Evolutionary conservation across 2,329 filamentous ascomycete species (phyloP), one percentile per base, ranked within the genome.

Genomic region (Aotearoamyces nothofagi): DNA sequence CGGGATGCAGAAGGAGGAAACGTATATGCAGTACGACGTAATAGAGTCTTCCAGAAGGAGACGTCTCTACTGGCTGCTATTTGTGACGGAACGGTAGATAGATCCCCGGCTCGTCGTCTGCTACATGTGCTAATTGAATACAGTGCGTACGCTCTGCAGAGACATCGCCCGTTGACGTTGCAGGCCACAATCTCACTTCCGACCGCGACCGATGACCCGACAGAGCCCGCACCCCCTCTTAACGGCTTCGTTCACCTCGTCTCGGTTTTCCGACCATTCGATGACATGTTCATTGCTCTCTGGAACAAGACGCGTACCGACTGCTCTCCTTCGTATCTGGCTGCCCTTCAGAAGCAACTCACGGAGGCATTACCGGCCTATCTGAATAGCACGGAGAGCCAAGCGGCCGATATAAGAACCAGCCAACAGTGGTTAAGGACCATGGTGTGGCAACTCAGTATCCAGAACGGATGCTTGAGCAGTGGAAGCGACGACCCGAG

Each of bases 11-110:
- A 69, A 69, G 47, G 72, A 77, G 42, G 65, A 70, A 13, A 57
- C 63, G 6, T 83, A 81, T 45, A 40, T 61, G 24, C 61, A 67
- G 30, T 66, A 66, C 39, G 67, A 70, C 37, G 52, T 55, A 4
- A 51, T 67, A 11, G 77, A 82, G 33, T 63, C 67, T 1, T 65
- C 72, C 13, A 64, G 74, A 36, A 64, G 67, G 39, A 61, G 78
- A 32, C 65, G 77, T 17, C 56, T 83, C 0, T 84, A 74, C 45
- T 84, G 78, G 78, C 58, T 83, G 7, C 56, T 83, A 6, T 76
- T 78, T 43, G 61, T 78, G 1, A 71, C 71, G 6, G 78, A 84
- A 54, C 68, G 77, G 71, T 75, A 52, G 43, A 53, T 44, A 25
- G n/a, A n/a, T n/a, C n/a, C n/a, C n/a, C n/a, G n/a, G n/a, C n/a